These are phyloP conservation scores for Boletus edulis DNA, from an alignment of 768 basidiomycete genomes.

Conservation along the genomic window DNA sequence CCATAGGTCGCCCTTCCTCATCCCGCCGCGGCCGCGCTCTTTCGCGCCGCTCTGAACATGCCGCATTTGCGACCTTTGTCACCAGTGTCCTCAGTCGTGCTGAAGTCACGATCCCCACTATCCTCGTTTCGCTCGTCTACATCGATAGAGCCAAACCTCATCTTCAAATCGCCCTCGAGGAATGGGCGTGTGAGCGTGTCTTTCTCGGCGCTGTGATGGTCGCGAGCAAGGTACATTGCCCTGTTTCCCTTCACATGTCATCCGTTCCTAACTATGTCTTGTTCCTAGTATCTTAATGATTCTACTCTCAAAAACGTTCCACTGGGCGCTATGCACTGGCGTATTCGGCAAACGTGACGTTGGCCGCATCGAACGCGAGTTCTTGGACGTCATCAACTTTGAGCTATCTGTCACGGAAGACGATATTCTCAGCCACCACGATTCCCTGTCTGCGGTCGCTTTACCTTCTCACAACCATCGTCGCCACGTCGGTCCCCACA, in stretches of 20 bases:
- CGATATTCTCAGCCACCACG: slow-evolving; percentile 53
- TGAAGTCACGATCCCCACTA: slow-evolving; percentile 66
- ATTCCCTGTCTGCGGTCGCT: slow-evolving; percentile 31
- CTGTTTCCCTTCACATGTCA: slow-evolving; percentile 20
- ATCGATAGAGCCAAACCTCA: slow-evolving; percentile 75
- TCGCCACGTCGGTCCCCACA: slow-evolving; percentile 24
- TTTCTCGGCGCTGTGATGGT: slow-evolving; percentile 88
- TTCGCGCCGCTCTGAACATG: slow-evolving; percentile 48
- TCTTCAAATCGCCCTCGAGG: slow-evolving; percentile 76
- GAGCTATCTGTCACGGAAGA: slow-evolving; percentile 64
- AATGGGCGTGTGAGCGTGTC: slow-evolving; percentile 87
- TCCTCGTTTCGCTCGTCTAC: slow-evolving; percentile 73
- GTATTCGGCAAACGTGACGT: slow-evolving; percentile 81
- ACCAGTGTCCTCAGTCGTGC: slow-evolving; percentile 67
- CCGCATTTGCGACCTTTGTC: slow-evolving; percentile 64
- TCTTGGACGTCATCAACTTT: slow-evolving; percentile 76
- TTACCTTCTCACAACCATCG: slow-evolving; percentile 26
- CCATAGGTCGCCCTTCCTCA: slow-evolving; percentile 65
- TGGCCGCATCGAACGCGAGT: slow-evolving; percentile 79
- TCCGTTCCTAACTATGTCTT: slow-evolving; percentile 3
- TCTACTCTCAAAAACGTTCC: slow-evolving; percentile 88
- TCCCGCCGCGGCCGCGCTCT: slow-evolving; percentile 48
- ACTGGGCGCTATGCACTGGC: slow-evolving; percentile 85
- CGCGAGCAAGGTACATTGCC: slow-evolving; percentile 67
- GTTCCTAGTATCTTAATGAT: slow-evolving; percentile 73